A percentile compares a stretch with the other conserved stretches of the same genome.
Evolutionary conservation across 345 rosid species (phyloP).

Genomic region (Citrus hindsii): DNA sequence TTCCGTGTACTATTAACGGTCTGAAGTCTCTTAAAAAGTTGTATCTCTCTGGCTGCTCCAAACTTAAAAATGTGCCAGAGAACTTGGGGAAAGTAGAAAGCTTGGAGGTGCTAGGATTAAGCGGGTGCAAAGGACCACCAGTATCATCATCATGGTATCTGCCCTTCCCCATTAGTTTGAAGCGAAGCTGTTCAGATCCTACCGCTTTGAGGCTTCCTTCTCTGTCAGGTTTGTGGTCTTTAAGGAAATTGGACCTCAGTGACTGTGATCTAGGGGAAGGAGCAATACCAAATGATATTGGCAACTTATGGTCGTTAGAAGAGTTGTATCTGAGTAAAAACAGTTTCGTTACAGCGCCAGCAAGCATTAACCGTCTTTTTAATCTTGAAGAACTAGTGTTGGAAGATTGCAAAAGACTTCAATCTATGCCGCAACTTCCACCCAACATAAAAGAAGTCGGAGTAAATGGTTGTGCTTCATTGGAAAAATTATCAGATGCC

Average conservation of each 20-base stretch:
- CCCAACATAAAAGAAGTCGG: too few relatives aligned
- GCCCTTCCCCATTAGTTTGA: neutral
- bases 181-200: constrained; percentile 5
- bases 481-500: constrained; percentile 12
- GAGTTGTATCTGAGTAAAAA: too few relatives aligned
- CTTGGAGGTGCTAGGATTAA: neutral
- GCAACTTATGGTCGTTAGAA: too few relatives aligned
- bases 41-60: too few relatives aligned
- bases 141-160: neutral
- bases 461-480: constrained; percentile 10
- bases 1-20: too few relatives aligned
- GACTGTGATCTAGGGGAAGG: neutral
- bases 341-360: too few relatives aligned
- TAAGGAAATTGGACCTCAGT: constrained; percentile 9
- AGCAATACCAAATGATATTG: too few relatives aligned
- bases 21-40: too few relatives aligned
- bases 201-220: neutral
- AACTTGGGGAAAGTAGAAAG: too few relatives aligned
- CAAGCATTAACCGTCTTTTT: neutral
- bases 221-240: neutral
- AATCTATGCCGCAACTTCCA: too few relatives aligned
- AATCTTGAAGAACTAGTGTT: neutral
- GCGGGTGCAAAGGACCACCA: constrained; percentile 8
- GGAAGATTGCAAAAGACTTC: constrained; percentile 10
- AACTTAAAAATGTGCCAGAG: too few relatives aligned